Evolutionary conservation across 108 stramenopile genomes (phyloP).

Genomic region (Cyclotella choctawhatcheeana): DNA sequence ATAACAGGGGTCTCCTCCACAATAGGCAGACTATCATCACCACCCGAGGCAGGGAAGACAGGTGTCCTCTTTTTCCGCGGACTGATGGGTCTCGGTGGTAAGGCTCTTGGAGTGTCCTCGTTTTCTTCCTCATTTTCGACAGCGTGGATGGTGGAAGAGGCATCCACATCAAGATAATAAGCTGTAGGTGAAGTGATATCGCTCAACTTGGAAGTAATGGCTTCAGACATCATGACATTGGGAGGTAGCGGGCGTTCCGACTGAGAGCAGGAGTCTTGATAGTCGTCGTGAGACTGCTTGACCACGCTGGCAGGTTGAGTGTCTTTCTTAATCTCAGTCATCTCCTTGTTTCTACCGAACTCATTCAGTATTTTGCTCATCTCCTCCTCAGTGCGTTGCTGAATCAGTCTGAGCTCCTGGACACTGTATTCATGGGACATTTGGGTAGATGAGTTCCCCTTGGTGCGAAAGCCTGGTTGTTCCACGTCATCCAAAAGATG

Average conservation of each 20-base stretch:
- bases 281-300: background rate
- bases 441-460: background rate
- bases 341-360: background rate
- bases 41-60: background rate
- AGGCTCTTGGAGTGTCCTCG: background rate
- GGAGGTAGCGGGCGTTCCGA: constrained; percentile 16
- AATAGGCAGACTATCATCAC: background rate
- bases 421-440: constrained; percentile 18
- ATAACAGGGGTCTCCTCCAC: background rate
- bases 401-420: constrained; percentile 25
- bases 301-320: background rate
- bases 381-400: constrained; percentile 28
- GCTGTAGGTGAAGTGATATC: constrained; percentile 32
- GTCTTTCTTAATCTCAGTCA: background rate
- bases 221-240: constrained; percentile 7
- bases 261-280: background rate
- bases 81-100: constrained; percentile 2
- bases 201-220: constrained; percentile 32
- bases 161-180: constrained; percentile 23
- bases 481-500: constrained; percentile 22
- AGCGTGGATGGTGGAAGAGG: too few relatives aligned
- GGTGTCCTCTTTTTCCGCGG: constrained; percentile 6
- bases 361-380: constrained; percentile 24
- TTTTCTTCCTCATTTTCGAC: constrained; percentile 21
- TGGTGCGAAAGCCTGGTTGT: constrained; percentile 12